Evolutionary conservation across 441 rosid genomes (phyloP).

Genomic region (Populus hybrid): DNA sequence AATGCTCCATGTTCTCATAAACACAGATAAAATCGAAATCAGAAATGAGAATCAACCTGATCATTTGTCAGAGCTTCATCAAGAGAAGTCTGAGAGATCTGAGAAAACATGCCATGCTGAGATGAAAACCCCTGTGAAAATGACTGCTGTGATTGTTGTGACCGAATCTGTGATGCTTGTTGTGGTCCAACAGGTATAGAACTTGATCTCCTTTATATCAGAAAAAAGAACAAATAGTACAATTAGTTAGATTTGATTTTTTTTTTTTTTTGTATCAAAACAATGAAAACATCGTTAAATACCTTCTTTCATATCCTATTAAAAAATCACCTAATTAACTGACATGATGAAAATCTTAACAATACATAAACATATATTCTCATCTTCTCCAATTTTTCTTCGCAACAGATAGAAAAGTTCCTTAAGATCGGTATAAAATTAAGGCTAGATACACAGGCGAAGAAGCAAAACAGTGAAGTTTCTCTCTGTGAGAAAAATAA

Average conservation of each 20-base stretch:
- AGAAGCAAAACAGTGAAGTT: not conserved
- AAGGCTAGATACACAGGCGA: not conserved
- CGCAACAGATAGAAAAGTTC: not conserved
- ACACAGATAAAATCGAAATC: not conserved
- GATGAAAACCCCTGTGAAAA: constrained; percentile 83
- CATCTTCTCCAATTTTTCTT: not conserved
- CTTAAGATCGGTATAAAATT: not conserved
- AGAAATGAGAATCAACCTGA: constrained; percentile 46
- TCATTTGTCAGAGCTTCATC: constrained; percentile 53
- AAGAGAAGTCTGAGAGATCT: constrained; percentile 70
- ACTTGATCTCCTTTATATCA: constrained; percentile 55
- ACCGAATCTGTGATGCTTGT: constrained; percentile 63
- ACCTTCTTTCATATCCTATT: not conserved
- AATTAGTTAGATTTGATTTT: not conserved
- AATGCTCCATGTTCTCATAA: not conserved
- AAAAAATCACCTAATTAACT: not conserved
- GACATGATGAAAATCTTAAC: not conserved
- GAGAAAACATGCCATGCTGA: constrained; percentile 76
- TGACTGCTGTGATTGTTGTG: constrained; percentile 80
- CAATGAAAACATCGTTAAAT: not conserved
- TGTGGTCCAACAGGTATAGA: constrained; percentile 40
- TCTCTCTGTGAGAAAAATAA: too few relatives aligned
- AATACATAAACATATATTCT: not conserved
- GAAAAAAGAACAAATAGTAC: constrained; percentile 1
- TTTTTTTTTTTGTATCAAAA: not conserved